phyloP scores from a whole-genome alignment of 805 yeast genomes.

The Lachancea cidri region DNA sequence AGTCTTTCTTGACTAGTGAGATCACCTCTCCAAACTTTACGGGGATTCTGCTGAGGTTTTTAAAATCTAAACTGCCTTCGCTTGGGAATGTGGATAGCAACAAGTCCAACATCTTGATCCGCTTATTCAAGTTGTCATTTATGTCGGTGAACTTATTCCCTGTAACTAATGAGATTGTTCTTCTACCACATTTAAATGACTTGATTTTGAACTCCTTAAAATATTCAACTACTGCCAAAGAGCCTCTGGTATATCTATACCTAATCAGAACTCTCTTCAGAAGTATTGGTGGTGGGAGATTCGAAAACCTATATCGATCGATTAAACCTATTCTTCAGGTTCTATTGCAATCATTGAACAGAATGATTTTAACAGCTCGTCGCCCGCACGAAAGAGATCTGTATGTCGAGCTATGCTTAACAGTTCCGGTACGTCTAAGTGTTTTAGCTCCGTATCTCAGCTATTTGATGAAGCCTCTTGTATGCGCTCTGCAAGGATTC shows the following conservation, averaged over 20 bases:
- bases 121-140: slow-evolving; percentile 87
- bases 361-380: slow-evolving; percentile 75
- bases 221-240: slow-evolving; percentile 77
- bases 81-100: slow-evolving; percentile 77
- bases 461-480: slow-evolving; percentile 85
- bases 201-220: slow-evolving; percentile 76
- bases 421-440: slow-evolving; percentile 92
- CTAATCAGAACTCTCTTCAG: slow-evolving; percentile 84
- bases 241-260: slow-evolving; percentile 86
- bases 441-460: slow-evolving; percentile 90
- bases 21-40: slow-evolving; percentile 91
- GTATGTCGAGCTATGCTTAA: slow-evolving; percentile 89
- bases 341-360: slow-evolving; percentile 76
- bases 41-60: slow-evolving; percentile 71
- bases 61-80: slow-evolving; percentile 65
- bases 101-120: slow-evolving; percentile 72
- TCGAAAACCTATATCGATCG: slow-evolving; percentile 87
- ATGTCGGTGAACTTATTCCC: slow-evolving; percentile 95
- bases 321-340: slow-evolving; percentile 88
- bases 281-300: slow-evolving; percentile 95
- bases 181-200: slow-evolving; percentile 81
- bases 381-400: slow-evolving; percentile 88
- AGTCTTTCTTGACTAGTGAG: slow-evolving; percentile 89
- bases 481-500: slow-evolving; percentile 81
- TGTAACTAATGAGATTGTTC: slow-evolving; percentile 75